Evolutionary conservation across 305 asterid genomes (phyloP).

Genomic region (Fraxinus platypoda): DNA sequence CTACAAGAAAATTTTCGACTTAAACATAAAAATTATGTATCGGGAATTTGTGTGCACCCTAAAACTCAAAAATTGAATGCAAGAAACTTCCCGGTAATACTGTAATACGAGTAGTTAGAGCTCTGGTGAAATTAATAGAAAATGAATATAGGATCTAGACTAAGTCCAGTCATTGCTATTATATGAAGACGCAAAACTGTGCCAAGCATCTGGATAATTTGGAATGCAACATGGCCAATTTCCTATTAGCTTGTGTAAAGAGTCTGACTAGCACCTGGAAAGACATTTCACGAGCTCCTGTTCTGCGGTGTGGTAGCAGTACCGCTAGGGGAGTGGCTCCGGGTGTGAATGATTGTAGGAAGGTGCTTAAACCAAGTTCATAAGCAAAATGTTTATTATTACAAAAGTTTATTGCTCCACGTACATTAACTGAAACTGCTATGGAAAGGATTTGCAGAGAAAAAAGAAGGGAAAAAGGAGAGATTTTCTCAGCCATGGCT

Average conservation of each 20-base stretch:
- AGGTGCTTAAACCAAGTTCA: background rate
- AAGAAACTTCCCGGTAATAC: background rate
- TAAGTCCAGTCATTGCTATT: background rate
- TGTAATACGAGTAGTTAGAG: background rate
- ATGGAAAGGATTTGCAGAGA: background rate
- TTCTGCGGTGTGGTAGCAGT: no score
- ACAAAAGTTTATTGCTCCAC: background rate
- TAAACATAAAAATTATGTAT: background rate
- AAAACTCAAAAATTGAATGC: background rate
- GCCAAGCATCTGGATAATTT: background rate
- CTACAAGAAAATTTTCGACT: background rate
- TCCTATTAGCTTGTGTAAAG: no score
- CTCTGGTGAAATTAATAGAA: background rate
- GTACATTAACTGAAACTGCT: background rate
- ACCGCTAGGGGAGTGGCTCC: no score
- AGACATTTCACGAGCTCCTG: no score
- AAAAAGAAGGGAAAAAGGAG: background rate
- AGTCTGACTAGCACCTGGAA: no score
- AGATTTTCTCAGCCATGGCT: background rate
- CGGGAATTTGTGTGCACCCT: background rate
- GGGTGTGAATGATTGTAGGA: background rate
- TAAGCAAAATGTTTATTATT: background rate
- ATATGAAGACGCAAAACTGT: background rate
- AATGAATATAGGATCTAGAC: background rate
- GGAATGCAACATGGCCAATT: no score